phyloP scores from a whole-genome alignment of 2,329 filamentous ascomycete genomes.

The Coleophoma cylindrospora region DNA sequence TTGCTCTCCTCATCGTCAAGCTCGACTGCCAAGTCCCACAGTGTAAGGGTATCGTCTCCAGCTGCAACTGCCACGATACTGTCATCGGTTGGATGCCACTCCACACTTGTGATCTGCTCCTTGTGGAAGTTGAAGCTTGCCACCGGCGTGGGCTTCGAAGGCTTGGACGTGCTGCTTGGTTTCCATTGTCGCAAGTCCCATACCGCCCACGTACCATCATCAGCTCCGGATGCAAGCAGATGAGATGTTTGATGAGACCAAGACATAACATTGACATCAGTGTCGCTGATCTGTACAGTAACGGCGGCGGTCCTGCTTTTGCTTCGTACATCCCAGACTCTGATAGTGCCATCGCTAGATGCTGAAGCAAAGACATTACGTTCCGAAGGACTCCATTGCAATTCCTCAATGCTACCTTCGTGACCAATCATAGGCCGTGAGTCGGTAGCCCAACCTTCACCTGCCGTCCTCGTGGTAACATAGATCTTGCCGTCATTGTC shows the following conservation, averaged over 20 bases:
- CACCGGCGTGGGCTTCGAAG: constrained; percentile 67
- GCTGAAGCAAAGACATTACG: constrained; percentile 91
- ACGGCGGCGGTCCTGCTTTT: constrained; percentile 87
- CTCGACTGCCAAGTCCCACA: constrained; percentile 97
- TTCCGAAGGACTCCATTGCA: constrained; percentile 95
- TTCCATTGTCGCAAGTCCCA: constrained; percentile 98
- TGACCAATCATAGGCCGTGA: constrained; percentile 80
- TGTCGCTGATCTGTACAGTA: constrained; percentile 74
- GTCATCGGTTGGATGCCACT: constrained; percentile 98
- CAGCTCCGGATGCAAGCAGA: constrained; percentile 85
- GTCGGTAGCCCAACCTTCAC: constrained; percentile 86
- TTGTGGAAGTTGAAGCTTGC: constrained; percentile 94
- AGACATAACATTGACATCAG: constrained; percentile 93
- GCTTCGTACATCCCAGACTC: constrained; percentile 91
- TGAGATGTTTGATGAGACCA: constrained; percentile 89
- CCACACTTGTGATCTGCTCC: constrained; percentile 90
- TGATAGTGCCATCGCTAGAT: constrained; percentile 89
- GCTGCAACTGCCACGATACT: constrained; percentile 90
- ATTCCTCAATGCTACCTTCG: constrained; percentile 80
- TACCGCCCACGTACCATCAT: constrained; percentile 90
- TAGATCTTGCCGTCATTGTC: constrained; percentile 91
- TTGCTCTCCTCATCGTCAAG: constrained; percentile 94
- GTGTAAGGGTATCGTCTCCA: constrained; percentile 87
- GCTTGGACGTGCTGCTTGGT: constrained; percentile 42
- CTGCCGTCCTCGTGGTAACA: constrained; percentile 78